These are phyloP conservation scores for Penicillium lividum DNA, from an alignment of 495 filamentous ascomycete genomes.

Conservation along the genomic window DNA sequence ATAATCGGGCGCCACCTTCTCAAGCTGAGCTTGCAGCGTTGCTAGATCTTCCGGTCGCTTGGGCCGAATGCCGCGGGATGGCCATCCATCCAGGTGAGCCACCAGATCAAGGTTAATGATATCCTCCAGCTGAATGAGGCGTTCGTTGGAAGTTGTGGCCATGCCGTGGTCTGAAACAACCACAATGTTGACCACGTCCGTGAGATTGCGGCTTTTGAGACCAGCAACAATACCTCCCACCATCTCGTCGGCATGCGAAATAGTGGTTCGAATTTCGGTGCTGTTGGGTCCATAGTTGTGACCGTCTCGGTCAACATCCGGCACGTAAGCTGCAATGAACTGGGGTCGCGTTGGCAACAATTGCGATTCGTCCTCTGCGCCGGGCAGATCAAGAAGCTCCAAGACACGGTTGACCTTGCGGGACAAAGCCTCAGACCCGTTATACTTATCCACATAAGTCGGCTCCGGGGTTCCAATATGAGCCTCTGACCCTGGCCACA, in stretches of 20 bases:
- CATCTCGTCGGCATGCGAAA: slow-evolving; percentile 76
- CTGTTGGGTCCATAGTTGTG: slow-evolving; percentile 92
- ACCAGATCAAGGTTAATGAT: slow-evolving; percentile 72
- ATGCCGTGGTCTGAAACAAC: slow-evolving; percentile 99
- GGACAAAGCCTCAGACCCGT: slow-evolving; percentile 69
- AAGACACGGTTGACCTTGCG: slow-evolving; percentile 78
- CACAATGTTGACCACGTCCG: slow-evolving; percentile 88
- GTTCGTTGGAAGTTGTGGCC: slow-evolving; percentile 80
- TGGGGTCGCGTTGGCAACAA: slow-evolving; percentile 62
- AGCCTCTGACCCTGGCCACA: slow-evolving; percentile 98
- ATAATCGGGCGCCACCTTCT: slow-evolving; percentile 46
- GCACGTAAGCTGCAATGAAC: slow-evolving; percentile 91
- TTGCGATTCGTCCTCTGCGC: slow-evolving; percentile 51
- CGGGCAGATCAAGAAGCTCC: slow-evolving; percentile 78
- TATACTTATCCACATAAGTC: slow-evolving; percentile 78
- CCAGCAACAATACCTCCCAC: slow-evolving; percentile 73
- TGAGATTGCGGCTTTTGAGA: slow-evolving; percentile 78
- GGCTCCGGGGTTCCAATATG: slow-evolving; percentile 66
- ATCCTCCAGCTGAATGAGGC: slow-evolving; percentile 94
- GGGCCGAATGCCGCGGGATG: slow-evolving; percentile 81
- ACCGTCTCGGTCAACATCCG: slow-evolving; percentile 82
- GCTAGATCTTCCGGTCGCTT: slow-evolving; percentile 61
- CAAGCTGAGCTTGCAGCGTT: slow-evolving; percentile 35
- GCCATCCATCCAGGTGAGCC: slow-evolving; percentile 92
- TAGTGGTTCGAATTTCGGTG: slow-evolving; percentile 77